phyloP scores from a whole-genome alignment of 257 asterid species.

The Misopates orontium region DNA sequence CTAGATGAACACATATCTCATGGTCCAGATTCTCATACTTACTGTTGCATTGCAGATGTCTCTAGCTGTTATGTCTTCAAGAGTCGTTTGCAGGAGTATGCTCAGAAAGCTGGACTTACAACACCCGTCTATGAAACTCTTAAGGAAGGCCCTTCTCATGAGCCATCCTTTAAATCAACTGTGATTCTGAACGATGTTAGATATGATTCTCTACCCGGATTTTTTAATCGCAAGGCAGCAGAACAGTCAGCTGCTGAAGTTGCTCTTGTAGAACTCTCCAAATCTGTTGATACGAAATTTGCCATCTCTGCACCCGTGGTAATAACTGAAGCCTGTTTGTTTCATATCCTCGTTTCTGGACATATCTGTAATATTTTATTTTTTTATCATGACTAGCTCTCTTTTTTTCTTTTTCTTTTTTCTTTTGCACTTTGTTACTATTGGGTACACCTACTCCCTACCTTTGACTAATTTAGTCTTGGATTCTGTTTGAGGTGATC shows the following conservation, averaged over 20 bases:
- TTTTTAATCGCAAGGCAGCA: conserved; percentile 89
- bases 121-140: conserved; percentile 81
- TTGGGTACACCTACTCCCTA: not conserved
- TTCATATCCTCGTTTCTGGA: not conserved
- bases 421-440: not conserved
- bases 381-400: not conserved
- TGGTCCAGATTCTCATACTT: conserved; percentile 10
- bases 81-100: conserved; percentile 92
- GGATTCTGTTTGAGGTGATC: not conserved
- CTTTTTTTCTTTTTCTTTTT: not conserved
- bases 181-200: conserved; percentile 61
- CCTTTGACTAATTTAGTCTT: not conserved
- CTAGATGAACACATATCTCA: not conserved
- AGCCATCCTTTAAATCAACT: conserved; percentile 78
- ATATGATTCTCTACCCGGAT: conserved; percentile 91
- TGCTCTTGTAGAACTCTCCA: conserved; percentile 70
- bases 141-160: conserved; percentile 92
- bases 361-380: not conserved
- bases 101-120: conserved; percentile 75
- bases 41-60: conserved; percentile 51
- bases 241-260: conserved; percentile 99
- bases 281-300: conserved; percentile 39
- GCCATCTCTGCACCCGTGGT: conserved; percentile 86
- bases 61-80: conserved; percentile 82
- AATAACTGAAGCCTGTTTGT: conserved; percentile 17